Conservation (phyloP, 2,329 filamentous ascomycete species). For the Clonostachys rosea region DNA sequence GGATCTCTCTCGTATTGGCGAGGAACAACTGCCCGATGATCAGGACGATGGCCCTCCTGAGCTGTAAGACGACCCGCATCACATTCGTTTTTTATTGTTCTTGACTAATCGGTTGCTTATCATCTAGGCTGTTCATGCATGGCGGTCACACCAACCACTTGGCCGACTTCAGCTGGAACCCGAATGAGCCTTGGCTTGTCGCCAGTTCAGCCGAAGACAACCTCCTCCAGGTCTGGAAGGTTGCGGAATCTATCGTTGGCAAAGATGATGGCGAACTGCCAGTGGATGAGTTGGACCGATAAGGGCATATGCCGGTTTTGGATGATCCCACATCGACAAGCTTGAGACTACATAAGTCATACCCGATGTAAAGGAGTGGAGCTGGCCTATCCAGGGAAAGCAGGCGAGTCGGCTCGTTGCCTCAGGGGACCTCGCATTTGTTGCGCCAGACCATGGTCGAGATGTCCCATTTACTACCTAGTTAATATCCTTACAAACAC, state of each 20-base stretch:
- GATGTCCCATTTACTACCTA: no score
- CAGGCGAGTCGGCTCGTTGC: no score
- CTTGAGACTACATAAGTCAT: no score
- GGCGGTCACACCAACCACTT: slow-evolving; percentile 96
- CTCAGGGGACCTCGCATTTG: no score
- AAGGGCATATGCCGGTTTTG: slow-evolving; percentile 10
- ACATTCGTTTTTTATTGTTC: not conserved
- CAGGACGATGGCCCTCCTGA: slow-evolving; percentile 93
- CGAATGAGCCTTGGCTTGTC: slow-evolving; percentile 93
- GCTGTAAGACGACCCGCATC: slow-evolving; percentile 56
- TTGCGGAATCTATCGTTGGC: slow-evolving; percentile 75
- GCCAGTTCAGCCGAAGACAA: slow-evolving; percentile 97
- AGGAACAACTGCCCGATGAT: slow-evolving; percentile 93
- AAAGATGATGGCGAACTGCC: slow-evolving; percentile 72
- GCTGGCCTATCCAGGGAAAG: no score
- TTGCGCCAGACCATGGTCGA: no score
- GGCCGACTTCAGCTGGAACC: slow-evolving; percentile 97
- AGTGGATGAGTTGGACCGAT: slow-evolving; percentile 71
- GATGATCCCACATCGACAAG: no score
- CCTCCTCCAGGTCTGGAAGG: slow-evolving; percentile 90
- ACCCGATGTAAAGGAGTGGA: no score
- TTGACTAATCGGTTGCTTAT: slow-evolving; percentile 10
- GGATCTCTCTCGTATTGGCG: slow-evolving; percentile 87
- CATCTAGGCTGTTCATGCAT: slow-evolving; percentile 84
- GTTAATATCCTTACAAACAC: no score